These are phyloP conservation scores for Delonix regia DNA, from an alignment of 306 rosid species.

Conservation along the genomic window DNA sequence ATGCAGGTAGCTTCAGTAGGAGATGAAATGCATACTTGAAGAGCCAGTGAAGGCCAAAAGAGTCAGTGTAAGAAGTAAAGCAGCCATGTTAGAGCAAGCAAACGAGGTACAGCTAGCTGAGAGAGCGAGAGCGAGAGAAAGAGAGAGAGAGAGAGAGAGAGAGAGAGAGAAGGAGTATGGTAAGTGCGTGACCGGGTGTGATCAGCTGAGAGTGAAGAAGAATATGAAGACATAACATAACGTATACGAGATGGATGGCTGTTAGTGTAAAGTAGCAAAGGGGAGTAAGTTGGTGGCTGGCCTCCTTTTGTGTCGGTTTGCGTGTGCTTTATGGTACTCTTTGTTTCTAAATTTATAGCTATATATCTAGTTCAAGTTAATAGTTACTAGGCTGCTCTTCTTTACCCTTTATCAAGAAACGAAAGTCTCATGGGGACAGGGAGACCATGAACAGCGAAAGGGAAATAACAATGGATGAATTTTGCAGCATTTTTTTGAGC, in stretches of 20 bases:
- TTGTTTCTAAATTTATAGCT: too few relatives aligned
- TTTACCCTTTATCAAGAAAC: neutral
- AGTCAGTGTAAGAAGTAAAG: constrained; percentile 47
- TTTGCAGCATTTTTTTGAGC: too few relatives aligned
- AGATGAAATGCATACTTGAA: constrained; percentile 46
- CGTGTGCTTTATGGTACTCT: neutral
- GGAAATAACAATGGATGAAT: too few relatives aligned
- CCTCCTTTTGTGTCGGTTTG: constrained; percentile 15
- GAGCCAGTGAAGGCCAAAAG: constrained; percentile 53
- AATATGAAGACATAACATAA: neutral
- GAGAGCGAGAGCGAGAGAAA: too few relatives aligned
- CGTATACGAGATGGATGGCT: neutral
- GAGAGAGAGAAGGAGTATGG: neutral
- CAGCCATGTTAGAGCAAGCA: constrained; percentile 46
- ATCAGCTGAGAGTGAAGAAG: neutral
- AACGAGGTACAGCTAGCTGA: too few relatives aligned
- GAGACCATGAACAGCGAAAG: too few relatives aligned
- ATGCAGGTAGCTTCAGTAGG: neutral
- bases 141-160: too few relatives aligned
- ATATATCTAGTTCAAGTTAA: too few relatives aligned
- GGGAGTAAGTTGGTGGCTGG: too few relatives aligned
- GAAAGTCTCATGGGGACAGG: neutral
- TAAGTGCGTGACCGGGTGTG: constrained; percentile 27
- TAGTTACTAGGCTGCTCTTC: neutral
- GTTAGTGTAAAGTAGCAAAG: neutral